Evolutionary conservation across 805 yeast genomes (phyloP), one percentile per base, ranked within the genome.

Genomic region (Kodamaea kaohsiungensis): DNA sequence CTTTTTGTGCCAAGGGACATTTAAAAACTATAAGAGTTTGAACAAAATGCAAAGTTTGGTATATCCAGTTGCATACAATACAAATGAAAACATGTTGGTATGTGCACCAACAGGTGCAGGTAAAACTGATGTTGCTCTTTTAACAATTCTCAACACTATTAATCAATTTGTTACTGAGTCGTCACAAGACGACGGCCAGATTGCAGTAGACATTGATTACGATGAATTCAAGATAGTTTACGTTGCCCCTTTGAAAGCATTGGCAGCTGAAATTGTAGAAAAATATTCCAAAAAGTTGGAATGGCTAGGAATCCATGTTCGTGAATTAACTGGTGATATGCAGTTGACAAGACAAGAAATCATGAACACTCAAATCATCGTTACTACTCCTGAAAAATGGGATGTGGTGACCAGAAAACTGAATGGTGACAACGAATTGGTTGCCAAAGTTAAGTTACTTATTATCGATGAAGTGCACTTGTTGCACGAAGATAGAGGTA

Each of bases 31-130:
- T 68, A 77, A 82, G 54, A 80, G 88, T 0, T 76, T 93, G 60
- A 93, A 93, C 71, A 82, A 88, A 60, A 88, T 95, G 81, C 99
- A 93, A 70, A 87, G 96, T 15, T 76, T 95, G 56, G 96, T 93
- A 1, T 95, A 79, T 61, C 96, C 96, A 0, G 90, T 92, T 12
- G 98, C 97, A 0, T 95, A 93, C 67, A 85, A 88, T 53, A 88
- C 98, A 4, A 91, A 89, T 68, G 98, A 93, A 63, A 93, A 93
- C 65, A 89, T 95, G 97, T 75, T 92, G 49, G 91, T 92, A 3
- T 92, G 98, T 83, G 97, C 98, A 0, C 98, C 98, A 1, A 92
- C 98, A 0, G 98, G 98, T 79, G 97, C 98, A 5, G 98, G 98
- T 81, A 92, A 92, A 66, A 92, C 98, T 0, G 97, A 92, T 69